Evolutionary conservation across 805 yeast species (phyloP).

Genomic region (Lipomyces mesembrius): DNA sequence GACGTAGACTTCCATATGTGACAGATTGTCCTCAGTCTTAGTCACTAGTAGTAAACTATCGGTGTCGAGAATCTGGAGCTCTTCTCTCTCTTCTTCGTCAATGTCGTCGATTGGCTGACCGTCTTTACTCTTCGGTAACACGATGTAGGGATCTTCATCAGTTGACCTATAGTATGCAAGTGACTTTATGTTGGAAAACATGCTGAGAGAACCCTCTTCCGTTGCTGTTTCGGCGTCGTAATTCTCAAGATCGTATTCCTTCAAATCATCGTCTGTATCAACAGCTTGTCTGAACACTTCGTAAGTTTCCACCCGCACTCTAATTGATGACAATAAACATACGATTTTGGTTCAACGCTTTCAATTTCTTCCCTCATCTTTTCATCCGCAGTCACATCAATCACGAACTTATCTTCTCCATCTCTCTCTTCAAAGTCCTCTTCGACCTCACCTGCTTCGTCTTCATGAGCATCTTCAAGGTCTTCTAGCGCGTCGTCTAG

Average conservation of each 20-base stretch:
- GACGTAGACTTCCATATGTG: slow-evolving; percentile 88
- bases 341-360: slow-evolving; percentile 32
- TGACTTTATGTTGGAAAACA: slow-evolving; percentile 52
- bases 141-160: slow-evolving; percentile 63
- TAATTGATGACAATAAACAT: background rate
- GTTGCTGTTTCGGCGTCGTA: slow-evolving; percentile 72
- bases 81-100: slow-evolving; percentile 74
- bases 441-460: slow-evolving; percentile 19
- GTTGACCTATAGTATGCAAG: slow-evolving; percentile 50
- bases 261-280: slow-evolving; percentile 72
- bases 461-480: slow-evolving; percentile 53
- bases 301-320: background rate
- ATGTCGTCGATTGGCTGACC: slow-evolving; percentile 49
- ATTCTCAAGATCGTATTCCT: slow-evolving; percentile 83
- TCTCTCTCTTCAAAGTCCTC: slow-evolving; percentile 19
- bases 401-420: slow-evolving; percentile 27
- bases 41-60: slow-evolving; percentile 90
- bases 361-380: slow-evolving; percentile 38
- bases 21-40: slow-evolving; percentile 93
- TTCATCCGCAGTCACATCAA: slow-evolving; percentile 31
- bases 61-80: slow-evolving; percentile 82
- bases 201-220: slow-evolving; percentile 53
- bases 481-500: slow-evolving; percentile 75
- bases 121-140: slow-evolving; percentile 58
- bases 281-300: slow-evolving; percentile 1